phyloP scores from a whole-genome alignment of 352 stramenopile genomes.

The Phytophthora multivora region DNA sequence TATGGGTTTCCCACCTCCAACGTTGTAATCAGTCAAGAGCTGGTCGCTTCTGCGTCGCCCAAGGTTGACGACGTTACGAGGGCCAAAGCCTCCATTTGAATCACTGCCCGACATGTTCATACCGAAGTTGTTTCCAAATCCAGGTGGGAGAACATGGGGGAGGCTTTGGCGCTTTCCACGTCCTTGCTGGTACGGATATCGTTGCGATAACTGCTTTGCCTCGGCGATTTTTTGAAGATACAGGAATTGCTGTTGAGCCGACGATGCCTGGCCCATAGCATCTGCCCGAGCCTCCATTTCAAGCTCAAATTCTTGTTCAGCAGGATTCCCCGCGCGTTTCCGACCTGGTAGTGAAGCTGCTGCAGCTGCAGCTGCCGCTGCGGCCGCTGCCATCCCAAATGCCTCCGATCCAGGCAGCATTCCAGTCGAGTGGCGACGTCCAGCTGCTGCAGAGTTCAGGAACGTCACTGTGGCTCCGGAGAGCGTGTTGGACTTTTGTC shows the following conservation, averaged over 20 bases:
- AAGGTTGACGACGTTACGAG: slow-evolving; percentile 12
- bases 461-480: slow-evolving; percentile 32
- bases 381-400: slow-evolving; percentile 32
- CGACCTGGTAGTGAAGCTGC: slow-evolving; percentile 3
- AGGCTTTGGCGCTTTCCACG: slow-evolving; percentile 52
- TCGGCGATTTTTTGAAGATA: slow-evolving; percentile 35
- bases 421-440: slow-evolving; percentile 53
- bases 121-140: slow-evolving; percentile 22
- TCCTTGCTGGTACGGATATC: slow-evolving; percentile 20
- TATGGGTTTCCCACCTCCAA: slow-evolving; percentile 12
- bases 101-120: slow-evolving; percentile 10
- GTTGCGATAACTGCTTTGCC: slow-evolving; percentile 29
- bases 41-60: slow-evolving; percentile 43
- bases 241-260: slow-evolving; percentile 25
- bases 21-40: slow-evolving; percentile 23
- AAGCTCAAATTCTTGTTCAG: slow-evolving; percentile 40
- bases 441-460: slow-evolving; percentile 36
- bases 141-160: slow-evolving; percentile 39
- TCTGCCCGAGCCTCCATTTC: slow-evolving; percentile 36
- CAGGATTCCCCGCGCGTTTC: slow-evolving; percentile 30
- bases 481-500: slow-evolving; percentile 45
- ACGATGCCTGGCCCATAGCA: slow-evolving; percentile 7
- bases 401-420: slow-evolving; percentile 44
- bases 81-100: slow-evolving; percentile 13
- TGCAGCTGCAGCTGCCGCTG: slow-evolving; percentile 22